Evolutionary conservation across 2,329 filamentous ascomycete genomes (phyloP).

Genomic region (Sporothrix brunneoviolacea): DNA sequence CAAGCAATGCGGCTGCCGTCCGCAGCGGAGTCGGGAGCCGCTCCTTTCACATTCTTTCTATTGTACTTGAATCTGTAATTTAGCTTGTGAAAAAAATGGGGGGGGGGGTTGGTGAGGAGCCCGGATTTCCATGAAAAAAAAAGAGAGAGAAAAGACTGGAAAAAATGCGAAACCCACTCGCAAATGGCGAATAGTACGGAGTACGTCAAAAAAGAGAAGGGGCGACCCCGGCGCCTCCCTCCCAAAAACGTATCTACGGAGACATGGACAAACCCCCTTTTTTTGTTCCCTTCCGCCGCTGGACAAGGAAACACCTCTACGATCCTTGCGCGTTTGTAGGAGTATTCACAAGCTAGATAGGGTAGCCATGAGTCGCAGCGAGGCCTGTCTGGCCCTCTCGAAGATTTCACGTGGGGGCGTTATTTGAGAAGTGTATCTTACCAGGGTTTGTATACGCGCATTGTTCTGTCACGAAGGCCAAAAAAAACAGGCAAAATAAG

Average conservation of each 20-base stretch:
- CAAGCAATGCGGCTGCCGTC: not conserved
- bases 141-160: no score
- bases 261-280: conserved; percentile 4
- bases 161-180: conserved; percentile 4
- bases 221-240: no score
- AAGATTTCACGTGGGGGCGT: conserved; percentile 3
- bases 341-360: conserved; percentile 4
- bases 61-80: not conserved
- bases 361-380: not conserved
- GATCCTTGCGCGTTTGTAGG: conserved; percentile 1
- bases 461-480: no score
- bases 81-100: conserved; percentile 6
- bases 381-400: not conserved
- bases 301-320: not conserved
- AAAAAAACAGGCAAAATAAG: not conserved
- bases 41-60: not conserved
- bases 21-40: not conserved
- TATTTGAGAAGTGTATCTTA: no score
- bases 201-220: not conserved
- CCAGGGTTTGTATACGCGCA: no score
- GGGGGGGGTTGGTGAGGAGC: not conserved
- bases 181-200: not conserved
- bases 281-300: conserved; percentile 4
- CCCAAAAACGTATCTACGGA: no score
- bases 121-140: conserved; percentile 8